Base-by-base conservation (phyloP, 352 stramenopile species). In the Globisporangium orthogonon region DNA sequence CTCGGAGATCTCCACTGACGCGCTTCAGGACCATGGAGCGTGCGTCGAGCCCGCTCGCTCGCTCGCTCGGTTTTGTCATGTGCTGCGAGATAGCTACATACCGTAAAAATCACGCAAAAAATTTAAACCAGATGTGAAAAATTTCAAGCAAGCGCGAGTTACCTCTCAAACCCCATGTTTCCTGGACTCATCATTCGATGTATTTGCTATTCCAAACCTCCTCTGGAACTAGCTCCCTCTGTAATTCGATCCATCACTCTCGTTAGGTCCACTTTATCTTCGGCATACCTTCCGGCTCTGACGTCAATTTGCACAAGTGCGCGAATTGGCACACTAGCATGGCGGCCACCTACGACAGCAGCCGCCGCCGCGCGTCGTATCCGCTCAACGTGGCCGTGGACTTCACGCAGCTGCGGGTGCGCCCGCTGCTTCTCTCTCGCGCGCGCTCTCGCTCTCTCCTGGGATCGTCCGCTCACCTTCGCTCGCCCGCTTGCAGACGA, bases 341-440 rank as follows among this genome's bases (percentile, higher is more conserved):
- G 37, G 37, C 37, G 11, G 37, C 37, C 37, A 13, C 37, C 37
- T 43, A 15, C 37, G 37, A 43, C 37, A 15, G 49, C 30, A 28
- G 7, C 30, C 31, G 50, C 17, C 7, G 33, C 50, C 10, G 50
- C 18, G 50, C 50, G 7, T 35, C 29, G 61, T 91, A 89, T 62
- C 78, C 78, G 48, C 45, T 75, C 48, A 72, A 77, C 56, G 68
- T 87, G 48, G 66, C 69, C 18, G 78, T 89, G 43, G 81, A 89
- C 69, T 91, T 91, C 49, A 88, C 78, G 49, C 66, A 74, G 63
- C 65, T 91, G 59, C 70, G 61, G 63, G 81, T 91, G 55, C 15
- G 3, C 29, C 17, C 13, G 41, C 15, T 44, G 50, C 18, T 18
- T 17, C 28, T 46, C 17, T 10, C 15, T 39, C 28, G n/a, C 29